Evolutionary conservation across 2,329 filamentous ascomycete genomes (phyloP), one percentile per base, ranked within the genome.

Genomic region (Aspergillus luchuensis): DNA sequence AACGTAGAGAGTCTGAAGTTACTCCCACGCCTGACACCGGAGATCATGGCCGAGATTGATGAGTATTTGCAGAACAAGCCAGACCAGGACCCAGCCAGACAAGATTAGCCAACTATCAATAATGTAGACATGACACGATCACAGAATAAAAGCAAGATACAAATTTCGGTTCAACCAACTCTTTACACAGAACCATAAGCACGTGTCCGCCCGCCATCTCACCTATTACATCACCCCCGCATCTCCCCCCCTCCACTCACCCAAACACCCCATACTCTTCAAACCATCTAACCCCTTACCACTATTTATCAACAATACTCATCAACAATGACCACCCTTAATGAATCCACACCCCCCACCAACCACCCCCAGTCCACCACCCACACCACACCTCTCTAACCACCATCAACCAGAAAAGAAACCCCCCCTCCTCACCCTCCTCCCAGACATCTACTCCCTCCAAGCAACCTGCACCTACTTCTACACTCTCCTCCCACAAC

Each of bases 31-130:
- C 57, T 83, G 61, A 80, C 76, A 10, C 67, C 73, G 5, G 78
- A 80, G 61, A 68, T 80, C 23, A 72, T 83, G 76, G 72, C 76
- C 55, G 78, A 82, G 69, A 81, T 83, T 61, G 82, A 79, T 61
- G 68, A 74, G 38, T 66, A 69, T 43, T 61, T 76, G 56, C 64
- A 66, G 15, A 76, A 76, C 65, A 72, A 71, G 58, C 72, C 70
- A 1, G 59, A 50, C 0, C 38, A 60, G 33, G 68, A 69, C 33
- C 69, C 65, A 33, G 66, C 67, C 4, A 60, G 69, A 50, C 61
- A 66, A 52, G 60, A 62, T 50, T 63, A 38, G 25, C 2, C 15
- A 28, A 11, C 2, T 5, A 36, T 13, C 11, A 36, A 36, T 36
- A 36, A 36, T 36, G 33, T 36, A 15, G 33, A 36, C 10, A 36